A percentile compares a stretch with the other conserved stretches of the same genome.
Evolutionary conservation across 306 rosid genomes (phyloP).

Genomic region (Delonix regia): DNA sequence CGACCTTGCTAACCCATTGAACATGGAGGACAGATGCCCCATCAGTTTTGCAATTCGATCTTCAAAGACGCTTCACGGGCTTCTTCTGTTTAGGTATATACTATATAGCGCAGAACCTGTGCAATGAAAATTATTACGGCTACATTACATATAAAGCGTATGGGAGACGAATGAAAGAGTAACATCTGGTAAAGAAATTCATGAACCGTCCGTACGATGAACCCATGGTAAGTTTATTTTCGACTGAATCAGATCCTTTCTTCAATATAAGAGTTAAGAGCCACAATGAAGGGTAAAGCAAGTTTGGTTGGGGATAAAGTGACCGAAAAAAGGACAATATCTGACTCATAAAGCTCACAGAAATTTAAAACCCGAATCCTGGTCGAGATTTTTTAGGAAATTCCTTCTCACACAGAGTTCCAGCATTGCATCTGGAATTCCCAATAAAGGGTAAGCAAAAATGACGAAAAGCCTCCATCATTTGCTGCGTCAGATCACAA

Average conservation of each 20-base stretch:
- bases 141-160: neutral
- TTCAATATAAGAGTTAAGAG: conserved; percentile 3
- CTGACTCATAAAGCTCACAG: neutral
- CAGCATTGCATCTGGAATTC: conserved; percentile 28
- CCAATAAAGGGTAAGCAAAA: conserved; percentile 7
- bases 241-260: too few relatives aligned
- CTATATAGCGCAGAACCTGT: conserved; percentile 38
- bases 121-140: conserved; percentile 20
- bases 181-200: neutral
- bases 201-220: neutral
- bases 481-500: neutral
- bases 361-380: conserved; percentile 9
- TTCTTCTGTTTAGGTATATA: conserved; percentile 7
- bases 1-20: conserved; percentile 72
- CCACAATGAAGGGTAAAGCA: conserved; percentile 43
- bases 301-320: conserved; percentile 37
- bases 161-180: conserved; percentile 22
- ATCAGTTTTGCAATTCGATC: conserved; percentile 40
- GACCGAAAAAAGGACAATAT: neutral
- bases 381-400: conserved; percentile 29
- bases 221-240: neutral
- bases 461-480: neutral
- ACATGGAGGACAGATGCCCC: conserved; percentile 78
- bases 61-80: conserved; percentile 14
- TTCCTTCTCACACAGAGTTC: conserved; percentile 40